Evolutionary conservation across 2,329 filamentous ascomycete genomes (phyloP), one percentile per base, ranked within the genome.

Genomic region (Xylaria hypoxylon): DNA sequence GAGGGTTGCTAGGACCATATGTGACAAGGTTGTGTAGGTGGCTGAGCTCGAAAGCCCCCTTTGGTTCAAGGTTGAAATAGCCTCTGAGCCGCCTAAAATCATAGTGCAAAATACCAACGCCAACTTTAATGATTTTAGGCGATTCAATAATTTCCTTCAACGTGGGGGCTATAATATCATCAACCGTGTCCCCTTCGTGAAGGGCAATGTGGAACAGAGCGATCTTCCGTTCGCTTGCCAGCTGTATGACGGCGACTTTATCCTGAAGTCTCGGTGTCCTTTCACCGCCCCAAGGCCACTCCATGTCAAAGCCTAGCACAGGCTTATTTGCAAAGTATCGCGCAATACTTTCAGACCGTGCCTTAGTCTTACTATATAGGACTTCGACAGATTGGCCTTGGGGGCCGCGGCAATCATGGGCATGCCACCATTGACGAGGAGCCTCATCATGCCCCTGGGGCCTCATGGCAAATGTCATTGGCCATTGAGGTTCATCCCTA

Each of bases 271-370:
- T 62, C 7, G 62, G 47, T 1, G 56, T 44, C 17, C 48, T 59
- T 6, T 71, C 22, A 0, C 63, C 40, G 6, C 70, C 59, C 62
- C 62, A 65, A 2, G 68, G 65, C 74, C 74, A 76, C 64, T 76
- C 73, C 73, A 75, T 75, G 35, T 76, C 73, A 33, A 76, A 76
- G 3, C 74, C 74, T 1, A 76, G 15, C 10, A 76, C 70, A 3
- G 69, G 62, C 31, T 72, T 69, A n/a, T 72, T 35, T 10, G 69
- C 53, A n/a, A 76, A 75, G 1, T 62, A 53, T 19, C 38, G 63
- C 1, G 74, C 74, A n/a, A 74, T 62, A 2, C 17, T 48, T 31
- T 76, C 72, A 1, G 72, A 74, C 2, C 68, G 31, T 2, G 53
- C 17, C 33, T 58, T 69, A 4, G 68, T 71, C 11, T 45, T 66